Conservation (phyloP, 2,329 filamentous ascomycete genomes). For the Lachnellula arida region DNA sequence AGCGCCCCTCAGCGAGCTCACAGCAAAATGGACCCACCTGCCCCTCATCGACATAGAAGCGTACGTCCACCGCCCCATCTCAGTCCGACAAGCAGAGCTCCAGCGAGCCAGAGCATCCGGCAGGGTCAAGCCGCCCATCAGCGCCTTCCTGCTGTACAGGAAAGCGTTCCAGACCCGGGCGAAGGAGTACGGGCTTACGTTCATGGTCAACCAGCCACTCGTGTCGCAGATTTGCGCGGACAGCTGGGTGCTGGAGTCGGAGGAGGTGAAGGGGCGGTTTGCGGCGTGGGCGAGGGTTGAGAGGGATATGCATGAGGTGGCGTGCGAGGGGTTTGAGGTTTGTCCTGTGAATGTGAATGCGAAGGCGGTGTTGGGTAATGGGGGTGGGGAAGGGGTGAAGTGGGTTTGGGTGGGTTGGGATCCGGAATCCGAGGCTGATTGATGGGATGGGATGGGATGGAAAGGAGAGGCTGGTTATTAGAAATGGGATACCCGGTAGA, state of each 20-base stretch:
- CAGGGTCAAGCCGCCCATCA: conserved; percentile 84
- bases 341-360: background rate
- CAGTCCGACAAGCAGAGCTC: conserved; percentile 54
- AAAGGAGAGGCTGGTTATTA: too few relatives aligned
- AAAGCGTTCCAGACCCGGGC: conserved; percentile 82
- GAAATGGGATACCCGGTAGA: too few relatives aligned
- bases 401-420: too few relatives aligned
- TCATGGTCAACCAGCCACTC: conserved; percentile 83
- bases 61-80: conserved; percentile 66
- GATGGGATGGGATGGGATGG: too few relatives aligned
- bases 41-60: conserved; percentile 65
- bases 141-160: conserved; percentile 92
- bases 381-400: too few relatives aligned
- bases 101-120: conserved; percentile 34
- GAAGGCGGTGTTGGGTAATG: too few relatives aligned
- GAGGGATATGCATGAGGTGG: conserved; percentile 61
- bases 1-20: background rate
- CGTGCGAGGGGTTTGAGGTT: background rate
- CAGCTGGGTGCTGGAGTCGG: conserved; percentile 75
- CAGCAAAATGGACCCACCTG: background rate
- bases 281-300: conserved; percentile 72
- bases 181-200: conserved; percentile 59
- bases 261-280: conserved; percentile 64
- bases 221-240: conserved; percentile 78
- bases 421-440: too few relatives aligned